Evolutionary conservation across 2,329 filamentous ascomycete genomes (phyloP).

Genomic region (Cladosporium sp.): DNA sequence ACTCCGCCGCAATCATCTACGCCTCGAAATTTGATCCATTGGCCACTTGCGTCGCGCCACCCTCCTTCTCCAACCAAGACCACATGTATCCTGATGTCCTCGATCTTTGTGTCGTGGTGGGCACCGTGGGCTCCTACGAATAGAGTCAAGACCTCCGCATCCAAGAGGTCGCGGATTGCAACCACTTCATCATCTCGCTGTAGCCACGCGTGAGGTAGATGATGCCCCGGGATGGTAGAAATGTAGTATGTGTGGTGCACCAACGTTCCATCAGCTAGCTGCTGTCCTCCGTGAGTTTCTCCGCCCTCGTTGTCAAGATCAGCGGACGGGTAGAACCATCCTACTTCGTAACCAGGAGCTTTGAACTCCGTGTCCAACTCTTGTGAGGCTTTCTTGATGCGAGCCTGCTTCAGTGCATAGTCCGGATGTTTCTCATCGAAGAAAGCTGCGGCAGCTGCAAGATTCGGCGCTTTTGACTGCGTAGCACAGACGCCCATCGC

Average conservation of each 20-base stretch:
- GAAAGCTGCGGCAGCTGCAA: slow-evolving; percentile 29
- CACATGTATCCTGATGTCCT: not conserved
- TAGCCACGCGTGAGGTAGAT: slow-evolving; percentile 39
- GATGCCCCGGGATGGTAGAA: slow-evolving; percentile 38
- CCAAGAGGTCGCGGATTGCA: slow-evolving; percentile 33
- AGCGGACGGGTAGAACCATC: slow-evolving; percentile 38
- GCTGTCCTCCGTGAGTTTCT: slow-evolving; percentile 31
- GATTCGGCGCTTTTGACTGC: slow-evolving; percentile 31
- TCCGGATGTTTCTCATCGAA: slow-evolving; percentile 31
- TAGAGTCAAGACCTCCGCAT: slow-evolving; percentile 27
- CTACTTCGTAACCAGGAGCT: slow-evolving; percentile 38
- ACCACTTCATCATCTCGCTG: slow-evolving; percentile 22
- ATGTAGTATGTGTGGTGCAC: slow-evolving; percentile 20
- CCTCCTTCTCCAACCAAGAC: not conserved
- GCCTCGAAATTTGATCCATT: slow-evolving; percentile 27
- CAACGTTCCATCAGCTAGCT: slow-evolving; percentile 21
- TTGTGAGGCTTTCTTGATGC: slow-evolving; percentile 33
- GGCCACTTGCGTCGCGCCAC: slow-evolving; percentile 25
- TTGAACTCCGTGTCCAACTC: slow-evolving; percentile 40
- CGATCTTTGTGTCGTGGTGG: not conserved
- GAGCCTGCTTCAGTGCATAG: slow-evolving; percentile 27
- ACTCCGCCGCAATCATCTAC: slow-evolving; percentile 30
- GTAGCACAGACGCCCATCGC: slow-evolving; percentile 36
- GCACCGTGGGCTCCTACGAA: slow-evolving; percentile 17
- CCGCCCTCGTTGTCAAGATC: slow-evolving; percentile 28